Evolutionary conservation across 139 green algal genomes (phyloP).

Genomic region (Penium margaritaceum): DNA sequence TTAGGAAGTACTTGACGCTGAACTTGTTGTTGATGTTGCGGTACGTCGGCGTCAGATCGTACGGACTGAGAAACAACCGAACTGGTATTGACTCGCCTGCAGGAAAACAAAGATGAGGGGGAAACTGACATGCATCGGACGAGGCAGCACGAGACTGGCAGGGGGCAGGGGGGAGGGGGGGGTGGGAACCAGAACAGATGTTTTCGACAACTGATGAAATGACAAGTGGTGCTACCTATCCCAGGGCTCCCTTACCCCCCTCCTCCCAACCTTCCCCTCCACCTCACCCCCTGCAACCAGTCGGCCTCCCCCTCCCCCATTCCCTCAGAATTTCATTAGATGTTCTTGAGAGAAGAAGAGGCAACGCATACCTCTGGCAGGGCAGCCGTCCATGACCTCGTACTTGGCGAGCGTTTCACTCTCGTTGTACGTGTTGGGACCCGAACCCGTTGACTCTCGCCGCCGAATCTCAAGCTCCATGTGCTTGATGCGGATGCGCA

Average conservation of each 20-base stretch:
- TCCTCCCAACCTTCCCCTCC: no score
- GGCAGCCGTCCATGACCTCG: slow-evolving; percentile 98
- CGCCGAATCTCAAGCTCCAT: slow-evolving; percentile 98
- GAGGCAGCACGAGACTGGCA: no score
- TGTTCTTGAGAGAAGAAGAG: no score
- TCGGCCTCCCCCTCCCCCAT: no score
- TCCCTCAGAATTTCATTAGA: no score
- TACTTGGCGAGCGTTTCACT: slow-evolving; percentile 95
- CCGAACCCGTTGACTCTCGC: slow-evolving; percentile 76
- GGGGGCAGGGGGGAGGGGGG: no score
- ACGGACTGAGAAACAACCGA: slow-evolving; percentile 84
- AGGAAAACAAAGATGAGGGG: neutral
- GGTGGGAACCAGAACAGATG: no score
- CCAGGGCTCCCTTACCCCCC: no score
- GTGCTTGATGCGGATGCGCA: slow-evolving; percentile 97
- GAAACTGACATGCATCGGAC: no score
- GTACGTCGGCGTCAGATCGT: slow-evolving; percentile 91
- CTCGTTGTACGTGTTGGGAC: slow-evolving; percentile 68
- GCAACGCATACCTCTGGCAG: slow-evolving; percentile 77
- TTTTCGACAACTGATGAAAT: no score
- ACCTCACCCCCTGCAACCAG: no score
- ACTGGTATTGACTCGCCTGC: slow-evolving; percentile 52
- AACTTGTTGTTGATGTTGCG: slow-evolving; percentile 89
- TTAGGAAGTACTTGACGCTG: slow-evolving; percentile 93
- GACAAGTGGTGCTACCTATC: no score